phyloP scores from a whole-genome alignment of 1,139 yeast species.

The Yamadazyma triangularis region DNA sequence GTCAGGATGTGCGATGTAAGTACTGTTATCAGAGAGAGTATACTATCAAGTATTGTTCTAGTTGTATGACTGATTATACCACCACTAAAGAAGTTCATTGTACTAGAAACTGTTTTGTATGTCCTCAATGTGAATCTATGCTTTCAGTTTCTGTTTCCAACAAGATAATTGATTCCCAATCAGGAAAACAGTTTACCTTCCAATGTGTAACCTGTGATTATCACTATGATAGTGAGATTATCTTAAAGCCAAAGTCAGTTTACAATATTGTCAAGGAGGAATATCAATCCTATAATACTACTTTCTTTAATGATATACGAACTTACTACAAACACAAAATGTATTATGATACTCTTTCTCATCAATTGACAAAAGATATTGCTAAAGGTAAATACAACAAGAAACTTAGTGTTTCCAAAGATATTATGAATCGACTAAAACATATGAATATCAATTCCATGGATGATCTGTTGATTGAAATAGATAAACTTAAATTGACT shows the following conservation, averaged over 20 bases:
- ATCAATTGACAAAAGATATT: slow-evolving; percentile 8
- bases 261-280: slow-evolving; percentile 22
- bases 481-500: slow-evolving; percentile 3
- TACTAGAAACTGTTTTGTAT: slow-evolving; percentile 34
- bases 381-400: slow-evolving; percentile 6
- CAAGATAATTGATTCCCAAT: slow-evolving; percentile 10
- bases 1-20: slow-evolving; percentile 27
- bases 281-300: slow-evolving; percentile 1
- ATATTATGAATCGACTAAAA: slow-evolving; percentile 10
- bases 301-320: slow-evolving; percentile 2
- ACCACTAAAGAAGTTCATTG: slow-evolving; percentile 21
- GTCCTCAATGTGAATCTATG: slow-evolving; percentile 32
- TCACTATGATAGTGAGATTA: slow-evolving; percentile 22
- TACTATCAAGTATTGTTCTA: slow-evolving; percentile 31
- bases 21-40: slow-evolving; percentile 22
- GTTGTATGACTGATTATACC: slow-evolving; percentile 34
- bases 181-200: slow-evolving; percentile 33
- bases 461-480: slow-evolving; percentile 3
- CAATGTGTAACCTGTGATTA: slow-evolving; percentile 29
- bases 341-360: slow-evolving; percentile 7
- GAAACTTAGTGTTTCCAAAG: slow-evolving; percentile 9
- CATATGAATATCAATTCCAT: slow-evolving; percentile 9
- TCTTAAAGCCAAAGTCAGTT: slow-evolving; percentile 34
- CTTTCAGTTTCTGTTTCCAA: slow-evolving; percentile 23
- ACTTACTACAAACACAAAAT: slow-evolving; percentile 4